Evolutionary conservation across 495 filamentous ascomycete species (phyloP), one percentile per base, ranked within the genome.

Genomic region (Pyrenopolyporus hunteri): DNA sequence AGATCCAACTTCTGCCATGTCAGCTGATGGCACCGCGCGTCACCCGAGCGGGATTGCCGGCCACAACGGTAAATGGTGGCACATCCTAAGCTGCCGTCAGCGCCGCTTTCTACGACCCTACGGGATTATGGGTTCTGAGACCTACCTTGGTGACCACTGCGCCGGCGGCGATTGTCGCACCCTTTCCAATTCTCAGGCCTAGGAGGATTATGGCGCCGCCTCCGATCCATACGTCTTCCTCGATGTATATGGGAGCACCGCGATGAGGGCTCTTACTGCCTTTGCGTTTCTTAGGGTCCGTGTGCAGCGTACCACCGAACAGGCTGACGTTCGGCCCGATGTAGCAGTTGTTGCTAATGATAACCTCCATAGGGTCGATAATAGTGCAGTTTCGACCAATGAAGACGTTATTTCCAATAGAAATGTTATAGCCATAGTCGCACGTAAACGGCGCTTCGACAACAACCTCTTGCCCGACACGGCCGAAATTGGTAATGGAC

Each of bases 361-460:
- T 85, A 19, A 87, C 77, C 66, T 85, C 75, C 70, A 78, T 79
- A 28, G 91, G 87, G 66, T 98, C 94, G 45, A 93, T 83, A 66
- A 98, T 89, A 8, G 87, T 84, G 69, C 94, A 98, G 63, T 92
- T 91, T 40, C 89, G 83, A 7, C 89, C 90, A 56, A 98, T 92
- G 59, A 87, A 83, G 5, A 94, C 91, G 67, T 94, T 87, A 64
- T 93, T 89, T 17, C 90, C 94, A 59, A 98, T 87, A 31, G 82
- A 82, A 63, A 98, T 89, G 66, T 98, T 97, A 69, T 96, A 97
- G 1, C 94, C 94, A 67, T 97, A 98, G 67, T 97, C 92, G 73
- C 94, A 98, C 29, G 80, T 87, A 71, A 98, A 98, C 9, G 94
- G 93, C 2, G 90, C 86, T 57, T 97, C 92, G 33, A 98, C 90